phyloP scores from a whole-genome alignment of 75 land plant genomes.

The Isoetes taiwanensis region DNA sequence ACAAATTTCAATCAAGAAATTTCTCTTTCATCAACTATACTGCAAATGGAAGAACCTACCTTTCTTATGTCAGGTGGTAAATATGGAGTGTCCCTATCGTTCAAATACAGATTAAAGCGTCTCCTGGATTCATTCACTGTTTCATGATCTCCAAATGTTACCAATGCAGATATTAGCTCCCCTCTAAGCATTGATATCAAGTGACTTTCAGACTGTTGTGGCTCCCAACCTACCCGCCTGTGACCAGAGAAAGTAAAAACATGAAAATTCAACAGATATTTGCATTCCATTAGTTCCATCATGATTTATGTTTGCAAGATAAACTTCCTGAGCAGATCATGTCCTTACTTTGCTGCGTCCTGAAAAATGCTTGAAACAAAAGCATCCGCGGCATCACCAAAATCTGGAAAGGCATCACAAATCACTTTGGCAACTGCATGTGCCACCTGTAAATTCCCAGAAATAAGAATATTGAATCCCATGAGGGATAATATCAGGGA shows the following conservation, averaged over 20 bases:
- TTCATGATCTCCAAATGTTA: slow-evolving; percentile 49
- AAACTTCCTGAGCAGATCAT: neutral
- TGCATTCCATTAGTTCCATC: neutral
- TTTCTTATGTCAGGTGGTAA: slow-evolving; percentile 85
- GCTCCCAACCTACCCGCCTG: slow-evolving; percentile 93
- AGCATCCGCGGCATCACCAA: slow-evolving; percentile 23
- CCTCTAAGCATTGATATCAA: slow-evolving; percentile 82
- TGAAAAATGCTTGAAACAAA: slow-evolving; percentile 46
- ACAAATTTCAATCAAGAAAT: neutral
- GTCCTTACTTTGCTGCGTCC: slow-evolving; percentile 51
- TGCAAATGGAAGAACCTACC: slow-evolving; percentile 18
- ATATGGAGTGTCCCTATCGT: slow-evolving; percentile 60
- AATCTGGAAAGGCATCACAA: slow-evolving; percentile 57
- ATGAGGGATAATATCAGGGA: too few species aligned
- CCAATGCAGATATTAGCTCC: slow-evolving; percentile 63
- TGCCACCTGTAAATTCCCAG: slow-evolving; percentile 31
- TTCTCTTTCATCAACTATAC: neutral
- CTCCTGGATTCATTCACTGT: slow-evolving; percentile 51
- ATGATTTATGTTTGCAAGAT: neutral
- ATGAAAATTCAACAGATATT: neutral
- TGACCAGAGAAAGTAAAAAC: neutral
- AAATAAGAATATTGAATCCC: neutral
- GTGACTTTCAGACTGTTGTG: slow-evolving; percentile 52
- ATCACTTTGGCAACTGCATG: slow-evolving; percentile 33
- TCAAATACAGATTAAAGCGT: slow-evolving; percentile 61